Evolutionary conservation across 441 rosid species (phyloP), one percentile per base, ranked within the genome.

Genomic region (Syzygium syzygioides): DNA sequence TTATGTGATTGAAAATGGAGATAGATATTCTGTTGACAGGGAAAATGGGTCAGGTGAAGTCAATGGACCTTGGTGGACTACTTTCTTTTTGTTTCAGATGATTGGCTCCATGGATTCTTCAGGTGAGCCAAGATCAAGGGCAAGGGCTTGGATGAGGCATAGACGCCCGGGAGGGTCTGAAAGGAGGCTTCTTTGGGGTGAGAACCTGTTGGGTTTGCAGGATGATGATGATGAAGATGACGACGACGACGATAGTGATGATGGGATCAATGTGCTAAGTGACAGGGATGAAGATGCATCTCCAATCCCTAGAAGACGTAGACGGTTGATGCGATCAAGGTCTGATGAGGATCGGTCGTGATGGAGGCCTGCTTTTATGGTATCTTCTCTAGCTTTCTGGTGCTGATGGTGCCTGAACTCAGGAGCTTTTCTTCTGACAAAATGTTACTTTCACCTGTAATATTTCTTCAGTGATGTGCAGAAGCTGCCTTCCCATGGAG

Each of bases 171-270:
- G 94, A 68, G 94, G 95, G 62, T 90, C 95, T 52, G 98, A 95
- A 86, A 95, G 99, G 17, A 92, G 97, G 85, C 92, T 93, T 87
- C 99, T 96, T 23, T 97, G 99, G 98, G 99, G 99, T 1, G 99
- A 96, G 92, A 96, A 96, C 91, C 92, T 97, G 41, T 89, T 96
- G 93, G 98, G 97, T 89, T 90, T 96, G 80, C 98, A 95, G 79
- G 96, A 95, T 64, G 93, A 94, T 14, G 95, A 93, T 6, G 93
- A 92, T 64, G 20, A 34, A 9, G 95, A 91, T 26, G 91, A 90
- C 14, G 93, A 89, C 18, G 91, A 90, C 19, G 93, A 89, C 30
- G 90, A 80, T 59, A 87, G 52, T 54, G 88, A 93, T 50, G 93
- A 90, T 79, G 94, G 92, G 80, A 57, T 95, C 91, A 95, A 88